Evolutionary conservation across 2,329 filamentous ascomycete species (phyloP).

Genomic region (Apiospora hydei): DNA sequence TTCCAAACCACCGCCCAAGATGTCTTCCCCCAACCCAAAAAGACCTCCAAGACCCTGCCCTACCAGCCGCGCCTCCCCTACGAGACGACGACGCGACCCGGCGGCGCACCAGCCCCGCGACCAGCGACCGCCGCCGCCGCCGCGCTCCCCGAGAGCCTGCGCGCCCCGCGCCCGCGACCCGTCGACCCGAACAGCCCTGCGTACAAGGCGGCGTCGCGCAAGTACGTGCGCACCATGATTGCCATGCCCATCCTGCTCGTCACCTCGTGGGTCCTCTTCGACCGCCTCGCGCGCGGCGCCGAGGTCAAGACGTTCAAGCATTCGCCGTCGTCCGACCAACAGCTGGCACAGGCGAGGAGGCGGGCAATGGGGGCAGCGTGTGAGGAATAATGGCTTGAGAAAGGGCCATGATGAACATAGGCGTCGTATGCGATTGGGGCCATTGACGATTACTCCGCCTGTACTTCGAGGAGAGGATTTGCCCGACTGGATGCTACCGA

Average conservation of each 20-base stretch:
- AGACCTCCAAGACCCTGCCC: slow-evolving; percentile 4
- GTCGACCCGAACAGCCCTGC: slow-evolving; percentile 46
- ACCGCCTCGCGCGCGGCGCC: slow-evolving; percentile 41
- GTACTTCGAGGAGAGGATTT: neutral
- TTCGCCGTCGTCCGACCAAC: neutral
- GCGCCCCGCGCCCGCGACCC: slow-evolving; percentile 29
- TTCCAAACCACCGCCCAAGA: neutral
- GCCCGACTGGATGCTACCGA: neutral
- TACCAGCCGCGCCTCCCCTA: neutral
- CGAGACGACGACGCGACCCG: neutral
- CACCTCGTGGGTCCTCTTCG: slow-evolving; percentile 62
- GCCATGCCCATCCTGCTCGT: slow-evolving; percentile 62
- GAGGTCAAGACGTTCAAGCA: slow-evolving; percentile 32
- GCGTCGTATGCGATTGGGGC: neutral
- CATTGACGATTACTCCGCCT: neutral
- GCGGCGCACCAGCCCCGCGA: neutral
- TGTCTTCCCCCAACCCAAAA: neutral
- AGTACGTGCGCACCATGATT: slow-evolving; percentile 56
- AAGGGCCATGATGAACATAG: neutral
- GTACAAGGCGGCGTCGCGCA: slow-evolving; percentile 48
- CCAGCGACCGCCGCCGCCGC: neutral
- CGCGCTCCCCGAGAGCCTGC: slow-evolving; percentile 26
- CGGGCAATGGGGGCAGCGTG: neutral
- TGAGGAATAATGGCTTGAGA: neutral
- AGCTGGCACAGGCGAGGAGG: neutral